Evolutionary conservation across 2,329 filamentous ascomycete species (phyloP), one percentile per base, ranked within the genome.

Genomic region (Alternaria novae-zelandiae): DNA sequence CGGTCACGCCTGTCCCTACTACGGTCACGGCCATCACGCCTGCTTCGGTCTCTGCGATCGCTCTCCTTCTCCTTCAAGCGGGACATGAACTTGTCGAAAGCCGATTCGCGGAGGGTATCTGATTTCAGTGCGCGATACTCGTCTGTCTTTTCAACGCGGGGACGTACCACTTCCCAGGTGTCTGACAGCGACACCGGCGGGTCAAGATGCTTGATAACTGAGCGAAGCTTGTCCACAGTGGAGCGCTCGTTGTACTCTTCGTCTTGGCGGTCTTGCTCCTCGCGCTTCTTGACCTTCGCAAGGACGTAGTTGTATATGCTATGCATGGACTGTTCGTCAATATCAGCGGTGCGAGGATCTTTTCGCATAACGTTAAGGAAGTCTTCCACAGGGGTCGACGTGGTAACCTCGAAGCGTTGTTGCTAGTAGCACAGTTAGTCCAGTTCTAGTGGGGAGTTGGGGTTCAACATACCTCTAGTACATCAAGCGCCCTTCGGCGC

Each of bases 41-140:
- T 76, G 61, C 75, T 72, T 9, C 78, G 73, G 45, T 79, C 77
- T n/a, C 74, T 86, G 57, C 82, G 82, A 63, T 97, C 94, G 30
- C 84, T 83, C 70, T 96, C 92, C 77, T 94, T 94, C 72, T 98
- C 95, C 77, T 90, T 92, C n/a, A 97, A 84, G 54, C 96, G 92
- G 65, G 92, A 91, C 71, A 97, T 89, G 74, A 94, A 89, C 82
- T 97, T 98, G 61, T 97, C 94, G 81, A 97, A 98, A 13, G 93
- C 95, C 69, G 87, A 86, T 66, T 90, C 89, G 61, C 94, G 91
- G 65, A 91, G 86, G 57, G 97, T 93, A 69, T 99, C 96, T 46
- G 91, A 90, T 68, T 90, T 86, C 53, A 98, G 87, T 57, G 91
- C 91, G 79, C 91, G 88, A 82, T 92, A 99, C 80, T 98, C 96